Base-by-base conservation (phyloP, 2,329 filamentous ascomycete genomes). In the Fusarium veterinarium region DNA sequence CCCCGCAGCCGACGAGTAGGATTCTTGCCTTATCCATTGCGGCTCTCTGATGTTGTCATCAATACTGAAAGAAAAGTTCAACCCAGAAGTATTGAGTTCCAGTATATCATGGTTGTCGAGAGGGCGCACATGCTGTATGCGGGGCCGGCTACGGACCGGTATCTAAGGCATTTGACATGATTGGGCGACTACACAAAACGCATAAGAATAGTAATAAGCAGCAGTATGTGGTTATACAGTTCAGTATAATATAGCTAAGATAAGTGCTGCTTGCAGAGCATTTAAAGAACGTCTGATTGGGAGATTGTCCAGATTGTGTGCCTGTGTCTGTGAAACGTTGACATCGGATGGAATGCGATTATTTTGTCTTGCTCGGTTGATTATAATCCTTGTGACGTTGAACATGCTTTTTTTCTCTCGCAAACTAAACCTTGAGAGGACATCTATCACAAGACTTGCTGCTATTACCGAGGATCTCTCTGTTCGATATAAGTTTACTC, bases 1-100 rank as follows among this genome's bases (percentile, higher is more conserved):
- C 75, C n/a, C 75, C 75, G n/a, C 66, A 68, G 20, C 75, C 75
- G 17, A 77, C 66, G 16, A 77, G 41, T 25, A 77, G 55, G 2
- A 76, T 38, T 35, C 64, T 63, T 28, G 67, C 61, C 19, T 74
- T 75, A 14, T 69, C 73, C 60, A 73, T 75, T 55, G 20, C 49
- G 7, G 9, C 20, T 49, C 14, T 31, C 19, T 41, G 16, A 20
- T 19, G 3, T 31, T 42, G 10, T 23, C 30, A 19, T 20, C 10
- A 10, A 44, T 16, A 30, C 23, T 25, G 3, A 37, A 42, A 23
- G 12, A 35, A 17, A 67, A 20, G 6, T 11, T 49, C 17, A 38
- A 31, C 23, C 40, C n/a, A 55, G 31, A 25, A 44, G 37, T 45
- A 48, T 48, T 48, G 20, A 17, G 28, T 48, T n/a, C 14, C 20